Evolutionary conservation across 164 flowering plant species (phyloP).

Genomic region (Hamamelis virginiana): DNA sequence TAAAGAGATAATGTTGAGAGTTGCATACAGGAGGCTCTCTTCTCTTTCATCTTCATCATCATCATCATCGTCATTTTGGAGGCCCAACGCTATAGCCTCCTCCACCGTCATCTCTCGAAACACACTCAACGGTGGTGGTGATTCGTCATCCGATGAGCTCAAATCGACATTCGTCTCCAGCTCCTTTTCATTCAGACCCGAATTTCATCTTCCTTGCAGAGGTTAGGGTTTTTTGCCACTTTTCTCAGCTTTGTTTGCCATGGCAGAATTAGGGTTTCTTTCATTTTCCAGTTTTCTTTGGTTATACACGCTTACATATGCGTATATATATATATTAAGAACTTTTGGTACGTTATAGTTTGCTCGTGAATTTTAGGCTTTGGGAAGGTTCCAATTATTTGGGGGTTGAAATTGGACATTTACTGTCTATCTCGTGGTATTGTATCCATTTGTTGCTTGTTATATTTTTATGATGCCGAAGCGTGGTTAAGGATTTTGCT

Average conservation of each 20-base stretch:
- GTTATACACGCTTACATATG: too few relatives aligned
- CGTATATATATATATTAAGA: neutral
- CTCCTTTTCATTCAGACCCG: constrained; percentile 3
- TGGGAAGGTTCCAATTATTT: neutral
- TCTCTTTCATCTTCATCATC: constrained; percentile 14
- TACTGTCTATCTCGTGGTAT: too few relatives aligned
- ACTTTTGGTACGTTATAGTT: neutral
- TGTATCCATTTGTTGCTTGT: too few relatives aligned
- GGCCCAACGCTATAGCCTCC: constrained; percentile 14
- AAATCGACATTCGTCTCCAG: constrained; percentile 10
- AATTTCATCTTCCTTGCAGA: constrained; percentile 16
- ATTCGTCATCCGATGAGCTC: constrained; percentile 3
- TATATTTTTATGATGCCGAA: too few relatives aligned
- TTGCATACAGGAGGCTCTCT: constrained; percentile 29
- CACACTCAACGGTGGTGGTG: constrained; percentile 2
- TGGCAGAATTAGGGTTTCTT: neutral
- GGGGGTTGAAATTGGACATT: too few relatives aligned
- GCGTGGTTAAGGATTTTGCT: too few relatives aligned
- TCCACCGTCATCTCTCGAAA: constrained; percentile 12
- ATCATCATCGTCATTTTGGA: neutral
- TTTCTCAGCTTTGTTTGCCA: neutral
- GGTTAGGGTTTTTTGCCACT: too few relatives aligned
- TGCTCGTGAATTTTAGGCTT: neutral
- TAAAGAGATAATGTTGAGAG: constrained; percentile 26
- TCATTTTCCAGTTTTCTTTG: neutral